These are phyloP conservation scores for Lycium ferocissimum DNA, from an alignment of 257 asterid genomes.

Conservation along the genomic window DNA sequence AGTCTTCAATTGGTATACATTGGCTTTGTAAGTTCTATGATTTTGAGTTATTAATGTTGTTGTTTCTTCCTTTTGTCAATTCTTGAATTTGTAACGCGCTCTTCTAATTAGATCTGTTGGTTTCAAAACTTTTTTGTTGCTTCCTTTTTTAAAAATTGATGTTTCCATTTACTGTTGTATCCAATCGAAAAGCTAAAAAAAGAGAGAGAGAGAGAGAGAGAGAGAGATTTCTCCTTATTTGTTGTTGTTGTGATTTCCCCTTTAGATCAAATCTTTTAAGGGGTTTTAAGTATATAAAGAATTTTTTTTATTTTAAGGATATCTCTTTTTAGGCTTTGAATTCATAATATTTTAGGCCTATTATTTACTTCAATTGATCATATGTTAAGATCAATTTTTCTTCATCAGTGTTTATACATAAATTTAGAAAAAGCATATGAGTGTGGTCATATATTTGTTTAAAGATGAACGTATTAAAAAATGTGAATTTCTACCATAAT, in stretches of 20 bases:
- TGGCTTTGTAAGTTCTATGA: background rate
- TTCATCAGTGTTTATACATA: background rate
- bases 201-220: background rate
- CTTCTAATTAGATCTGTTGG: background rate
- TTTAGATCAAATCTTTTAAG: background rate
- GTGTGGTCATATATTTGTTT: background rate
- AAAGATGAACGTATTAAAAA: background rate
- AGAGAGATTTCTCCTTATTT: background rate
- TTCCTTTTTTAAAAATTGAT: background rate
- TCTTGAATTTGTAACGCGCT: background rate
- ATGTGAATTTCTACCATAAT: no score
- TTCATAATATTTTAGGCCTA: no score
- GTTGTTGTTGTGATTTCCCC: background rate
- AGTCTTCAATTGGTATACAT: background rate
- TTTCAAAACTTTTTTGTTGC: background rate
- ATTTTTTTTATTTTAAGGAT: background rate
- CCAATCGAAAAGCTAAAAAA: background rate
- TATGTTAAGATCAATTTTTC: background rate
- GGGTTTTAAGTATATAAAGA: background rate
- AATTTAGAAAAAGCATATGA: background rate
- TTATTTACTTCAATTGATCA: background rate
- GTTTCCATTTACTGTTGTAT: background rate
- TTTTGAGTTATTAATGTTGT: no score
- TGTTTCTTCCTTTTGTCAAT: background rate
- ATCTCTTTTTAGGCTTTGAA: background rate